Conservation (phyloP, 2,329 filamentous ascomycete species). For the Fusarium brevicatenulatum region DNA sequence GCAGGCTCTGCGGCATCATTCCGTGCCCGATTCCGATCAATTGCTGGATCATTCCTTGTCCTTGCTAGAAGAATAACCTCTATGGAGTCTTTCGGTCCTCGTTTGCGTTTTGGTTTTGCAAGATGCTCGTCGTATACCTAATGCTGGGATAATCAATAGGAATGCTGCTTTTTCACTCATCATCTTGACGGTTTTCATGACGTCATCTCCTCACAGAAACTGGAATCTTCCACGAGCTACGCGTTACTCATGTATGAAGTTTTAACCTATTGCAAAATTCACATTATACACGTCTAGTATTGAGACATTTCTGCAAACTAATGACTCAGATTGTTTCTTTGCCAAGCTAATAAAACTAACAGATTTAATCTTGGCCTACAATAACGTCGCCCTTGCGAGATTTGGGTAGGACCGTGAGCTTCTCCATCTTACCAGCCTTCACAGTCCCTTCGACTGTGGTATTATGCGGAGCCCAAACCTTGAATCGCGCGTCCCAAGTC, state of each 20-base stretch:
- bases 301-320: accelerated
- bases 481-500: background rate
- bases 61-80: background rate
- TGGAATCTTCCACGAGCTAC: background rate
- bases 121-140: background rate
- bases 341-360: accelerated
- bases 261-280: accelerated
- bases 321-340: background rate
- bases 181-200: background rate
- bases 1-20: slow-evolving; percentile 20
- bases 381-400: background rate
- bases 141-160: background rate
- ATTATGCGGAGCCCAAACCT: background rate
- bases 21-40: slow-evolving; percentile 27
- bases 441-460: background rate
- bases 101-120: background rate
- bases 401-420: background rate
- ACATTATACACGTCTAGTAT: no score
- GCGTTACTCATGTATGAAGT: accelerated
- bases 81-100: background rate
- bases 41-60: slow-evolving; percentile 31
- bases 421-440: background rate
- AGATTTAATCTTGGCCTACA: background rate
- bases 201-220: background rate
- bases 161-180: background rate